A percentile compares a stretch with the other conserved stretches of the same genome.
Conservation (phyloP, 805 yeast species). For the Nakazawaea pomicola region DNA sequence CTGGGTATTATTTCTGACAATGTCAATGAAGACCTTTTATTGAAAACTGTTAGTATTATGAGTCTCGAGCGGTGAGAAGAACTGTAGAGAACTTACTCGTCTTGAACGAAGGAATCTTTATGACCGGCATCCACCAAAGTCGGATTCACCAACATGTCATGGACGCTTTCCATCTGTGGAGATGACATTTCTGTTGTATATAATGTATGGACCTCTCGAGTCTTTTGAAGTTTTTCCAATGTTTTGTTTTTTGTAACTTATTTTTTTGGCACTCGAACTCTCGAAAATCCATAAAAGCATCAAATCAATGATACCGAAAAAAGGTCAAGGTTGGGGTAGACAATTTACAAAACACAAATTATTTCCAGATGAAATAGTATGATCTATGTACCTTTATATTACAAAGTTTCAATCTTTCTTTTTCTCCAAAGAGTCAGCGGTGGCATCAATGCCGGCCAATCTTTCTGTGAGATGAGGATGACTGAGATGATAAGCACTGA, state of each 20-base stretch:
- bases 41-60: no score
- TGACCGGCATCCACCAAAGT: constrained; percentile 13
- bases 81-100: constrained; percentile 14
- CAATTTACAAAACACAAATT: background rate
- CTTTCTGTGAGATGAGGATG: constrained; percentile 94
- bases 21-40: constrained; percentile 27
- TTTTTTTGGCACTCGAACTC: no score
- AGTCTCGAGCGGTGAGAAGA: no score
- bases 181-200: no score
- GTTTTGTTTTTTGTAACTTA: constrained; percentile 4
- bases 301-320: no score
- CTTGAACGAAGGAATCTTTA: constrained; percentile 13
- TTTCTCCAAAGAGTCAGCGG: constrained; percentile 27
- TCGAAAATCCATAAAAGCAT: no score
- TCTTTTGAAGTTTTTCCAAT: background rate
- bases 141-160: constrained; percentile 9
- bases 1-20: constrained; percentile 54
- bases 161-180: background rate
- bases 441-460: constrained; percentile 59
- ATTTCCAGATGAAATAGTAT: no score
- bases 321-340: no score
- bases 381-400: no score
- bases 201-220: no score
- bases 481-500: constrained; percentile 81
- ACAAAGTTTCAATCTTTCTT: constrained; percentile 4